Evolutionary conservation across 306 rosid species (phyloP).

Genomic region (Corylus avellana): DNA sequence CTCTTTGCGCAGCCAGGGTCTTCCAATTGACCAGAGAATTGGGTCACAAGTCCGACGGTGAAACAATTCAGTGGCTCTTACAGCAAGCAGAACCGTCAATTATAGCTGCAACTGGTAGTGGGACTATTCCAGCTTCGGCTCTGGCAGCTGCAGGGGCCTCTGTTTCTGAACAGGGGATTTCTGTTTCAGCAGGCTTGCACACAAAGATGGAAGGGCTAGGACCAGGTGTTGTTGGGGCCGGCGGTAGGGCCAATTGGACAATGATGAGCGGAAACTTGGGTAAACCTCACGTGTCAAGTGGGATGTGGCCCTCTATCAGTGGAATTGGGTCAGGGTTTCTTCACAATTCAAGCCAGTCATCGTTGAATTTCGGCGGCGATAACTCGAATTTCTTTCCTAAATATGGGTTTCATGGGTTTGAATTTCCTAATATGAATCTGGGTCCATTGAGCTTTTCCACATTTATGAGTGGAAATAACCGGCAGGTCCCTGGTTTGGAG

Average conservation of each 20-base stretch:
- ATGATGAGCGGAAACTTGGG: conserved; percentile 38
- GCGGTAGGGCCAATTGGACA: conserved; percentile 40
- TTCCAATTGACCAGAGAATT: conserved; percentile 54
- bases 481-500: conserved; percentile 50
- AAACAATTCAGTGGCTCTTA: conserved; percentile 59
- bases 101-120: conserved; percentile 52
- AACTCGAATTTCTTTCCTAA: conserved; percentile 34
- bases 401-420: conserved; percentile 50
- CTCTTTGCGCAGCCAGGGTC: conserved; percentile 60
- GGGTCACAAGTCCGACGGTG: conserved; percentile 54
- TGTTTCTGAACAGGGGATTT: conserved; percentile 45
- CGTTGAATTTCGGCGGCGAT: conserved; percentile 26
- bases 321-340: conserved; percentile 44
- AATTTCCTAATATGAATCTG: conserved; percentile 37
- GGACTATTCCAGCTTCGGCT: conserved; percentile 50
- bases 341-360: conserved; percentile 27
- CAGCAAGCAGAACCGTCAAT: conserved; percentile 61
- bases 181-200: conserved; percentile 40
- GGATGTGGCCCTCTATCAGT: conserved; percentile 38
- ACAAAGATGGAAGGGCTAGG: conserved; percentile 33
- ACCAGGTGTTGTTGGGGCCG: conserved; percentile 17
- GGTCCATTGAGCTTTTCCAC: conserved; percentile 44
- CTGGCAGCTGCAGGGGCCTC: conserved; percentile 37
- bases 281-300: conserved; percentile 36
- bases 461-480: conserved; percentile 30